Base-by-base conservation (phyloP, 805 yeast species). In the Ogataea parapolymorpha region DNA sequence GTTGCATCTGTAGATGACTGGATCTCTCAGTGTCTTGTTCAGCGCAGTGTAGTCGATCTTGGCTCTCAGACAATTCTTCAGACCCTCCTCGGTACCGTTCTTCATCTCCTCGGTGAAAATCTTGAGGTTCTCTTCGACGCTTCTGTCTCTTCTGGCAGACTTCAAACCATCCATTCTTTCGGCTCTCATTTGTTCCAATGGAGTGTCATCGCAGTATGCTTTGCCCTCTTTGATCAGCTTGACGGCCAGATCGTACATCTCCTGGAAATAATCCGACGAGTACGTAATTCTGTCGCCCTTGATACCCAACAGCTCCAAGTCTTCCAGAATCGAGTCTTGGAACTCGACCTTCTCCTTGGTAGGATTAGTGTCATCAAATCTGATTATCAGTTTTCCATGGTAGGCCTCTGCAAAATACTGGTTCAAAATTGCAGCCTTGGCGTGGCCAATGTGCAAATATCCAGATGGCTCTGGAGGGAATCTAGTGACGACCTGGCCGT, bases 401-500 rank as follows among this genome's bases (percentile, higher is more conserved):
- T 91, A 93, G 61, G 79, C 84, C 56, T 87, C 82, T 35, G 99
- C 99, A 71, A 93, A 91, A 71, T 90, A 91, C 68, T 93, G 93
- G 72, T 93, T 93, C 63, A 93, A 77, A 44, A 93, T 75, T 41
- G 99, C 99, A 48, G 99, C 99, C 69, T 93, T 93, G 46, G 96
- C 99, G 63, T 93, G 99, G 54, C 99, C 99, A 68, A 93, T 93
- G 69, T 93, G 99, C 68, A 93, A 77, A 68, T 90, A 93, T 70
- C 99, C 99, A 70, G 95, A 86, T 46, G 99, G 99, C 72, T 93
- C 99, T 51, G 99, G 99, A 38, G 96, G 99, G 80, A 93, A 93
- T 71, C 99, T 85, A 40, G 99, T 95, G 40, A 95, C 98, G 43
- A 93, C 99, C 67, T 90, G 72, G 51, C 99, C 99, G 43, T 84